phyloP scores from a whole-genome alignment of 2,329 filamentous ascomycete species.

The Talaromyces islandicus region DNA sequence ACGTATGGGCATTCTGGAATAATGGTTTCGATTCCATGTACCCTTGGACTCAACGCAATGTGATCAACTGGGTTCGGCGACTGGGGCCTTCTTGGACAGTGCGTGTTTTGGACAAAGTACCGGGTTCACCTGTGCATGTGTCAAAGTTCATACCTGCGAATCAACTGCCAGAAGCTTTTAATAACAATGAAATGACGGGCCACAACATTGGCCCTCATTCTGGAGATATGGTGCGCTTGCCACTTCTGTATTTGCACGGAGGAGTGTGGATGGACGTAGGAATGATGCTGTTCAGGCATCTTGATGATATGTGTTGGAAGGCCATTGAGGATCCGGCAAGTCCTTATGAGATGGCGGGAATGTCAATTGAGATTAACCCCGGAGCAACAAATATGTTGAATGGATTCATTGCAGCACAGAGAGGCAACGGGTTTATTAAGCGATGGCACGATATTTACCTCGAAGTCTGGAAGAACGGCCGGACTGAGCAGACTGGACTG shows the following conservation, averaged over 20 bases:
- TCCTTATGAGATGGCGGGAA: constrained; percentile 25
- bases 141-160: constrained; percentile 30
- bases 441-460: constrained; percentile 14
- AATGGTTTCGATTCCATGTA: constrained; percentile 30
- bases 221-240: constrained; percentile 44
- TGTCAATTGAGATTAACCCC: constrained; percentile 1
- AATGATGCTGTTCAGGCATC: constrained; percentile 33
- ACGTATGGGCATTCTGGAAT: not conserved
- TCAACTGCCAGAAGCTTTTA: constrained; percentile 7
- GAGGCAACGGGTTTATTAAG: constrained; percentile 10
- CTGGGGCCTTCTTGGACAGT: constrained; percentile 36
- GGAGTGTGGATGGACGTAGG: constrained; percentile 40
- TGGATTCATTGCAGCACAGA: constrained; percentile 6
- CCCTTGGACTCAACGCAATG: constrained; percentile 35
- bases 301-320: constrained; percentile 42
- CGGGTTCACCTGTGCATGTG: constrained; percentile 33
- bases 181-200: constrained; percentile 35
- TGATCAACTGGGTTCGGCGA: constrained; percentile 36
- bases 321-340: constrained; percentile 30
- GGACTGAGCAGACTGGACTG: constrained; percentile 2
- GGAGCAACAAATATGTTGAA: constrained; percentile 5
- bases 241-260: constrained; percentile 33
- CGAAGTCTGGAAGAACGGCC: constrained; percentile 3
- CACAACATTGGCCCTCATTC: constrained; percentile 39
- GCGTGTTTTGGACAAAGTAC: constrained; percentile 34